A percentile compares a stretch with the other conserved stretches of the same genome.
phyloP scores from a whole-genome alignment of 2,329 filamentous ascomycete genomes.

The Phymatotrichopsis omnivora region DNA sequence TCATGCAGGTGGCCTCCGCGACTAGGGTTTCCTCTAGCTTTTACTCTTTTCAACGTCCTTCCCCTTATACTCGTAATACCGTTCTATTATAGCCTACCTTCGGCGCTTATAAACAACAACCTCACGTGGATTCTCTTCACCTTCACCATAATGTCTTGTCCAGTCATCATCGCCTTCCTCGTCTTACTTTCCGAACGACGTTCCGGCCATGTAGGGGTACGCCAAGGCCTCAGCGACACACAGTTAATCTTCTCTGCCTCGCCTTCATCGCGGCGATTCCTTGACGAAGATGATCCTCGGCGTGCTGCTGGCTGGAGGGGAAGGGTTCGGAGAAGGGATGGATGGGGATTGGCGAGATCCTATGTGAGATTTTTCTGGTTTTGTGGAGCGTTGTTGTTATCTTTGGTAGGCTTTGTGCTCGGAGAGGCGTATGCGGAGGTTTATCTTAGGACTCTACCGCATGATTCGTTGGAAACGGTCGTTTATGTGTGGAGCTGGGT shows the following conservation, averaged over 20 bases:
- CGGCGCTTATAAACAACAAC: conserved; percentile 51
- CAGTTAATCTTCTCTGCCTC: conserved; percentile 48
- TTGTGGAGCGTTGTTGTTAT: conserved; percentile 52
- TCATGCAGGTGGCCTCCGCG: conserved; percentile 53
- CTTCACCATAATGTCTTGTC: conserved; percentile 59
- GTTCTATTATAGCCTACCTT: conserved; percentile 47
- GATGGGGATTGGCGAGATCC: conserved; percentile 28
- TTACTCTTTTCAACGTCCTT: conserved; percentile 51
- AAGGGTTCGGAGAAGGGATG: conserved; percentile 16
- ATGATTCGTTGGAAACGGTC: conserved; percentile 56
- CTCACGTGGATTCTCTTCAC: conserved; percentile 61
- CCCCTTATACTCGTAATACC: conserved; percentile 51
- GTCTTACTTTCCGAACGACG: conserved; percentile 55
- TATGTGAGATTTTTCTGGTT: conserved; percentile 63
- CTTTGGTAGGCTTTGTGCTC: conserved; percentile 55
- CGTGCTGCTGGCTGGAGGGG: conserved; percentile 11
- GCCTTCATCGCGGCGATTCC: conserved; percentile 16
- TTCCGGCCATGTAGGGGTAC: conserved; percentile 45
- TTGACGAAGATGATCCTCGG: conserved; percentile 8
- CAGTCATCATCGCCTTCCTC: conserved; percentile 54
- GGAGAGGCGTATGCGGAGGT: conserved; percentile 61
- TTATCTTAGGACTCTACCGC: conserved; percentile 55
- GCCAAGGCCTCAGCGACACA: conserved; percentile 53
- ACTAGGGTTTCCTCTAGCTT: conserved; percentile 54
- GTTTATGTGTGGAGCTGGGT: conserved; percentile 64